Evolutionary conservation across 2,329 filamentous ascomycete genomes (phyloP).

Genomic region (Sclerotinia nivalis): DNA sequence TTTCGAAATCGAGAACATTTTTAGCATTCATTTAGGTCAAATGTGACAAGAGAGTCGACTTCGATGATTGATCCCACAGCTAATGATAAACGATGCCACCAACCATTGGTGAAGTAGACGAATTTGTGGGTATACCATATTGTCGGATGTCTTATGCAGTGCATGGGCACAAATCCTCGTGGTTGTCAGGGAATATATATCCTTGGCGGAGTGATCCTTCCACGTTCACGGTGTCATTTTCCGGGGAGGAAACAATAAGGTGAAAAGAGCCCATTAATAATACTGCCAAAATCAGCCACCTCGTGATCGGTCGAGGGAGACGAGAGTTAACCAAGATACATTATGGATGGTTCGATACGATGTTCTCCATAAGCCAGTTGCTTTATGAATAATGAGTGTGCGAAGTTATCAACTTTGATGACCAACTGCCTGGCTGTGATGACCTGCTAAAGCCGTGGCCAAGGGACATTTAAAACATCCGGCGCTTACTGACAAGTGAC

Average conservation of each 20-base stretch:
- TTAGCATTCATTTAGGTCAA: background rate
- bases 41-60: background rate
- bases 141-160: background rate
- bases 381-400: background rate
- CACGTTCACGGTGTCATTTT: background rate
- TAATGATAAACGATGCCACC: background rate
- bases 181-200: background rate
- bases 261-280: background rate
- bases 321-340: background rate
- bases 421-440: background rate
- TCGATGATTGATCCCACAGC: background rate
- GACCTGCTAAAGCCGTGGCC: background rate
- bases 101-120: background rate
- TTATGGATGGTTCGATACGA: background rate
- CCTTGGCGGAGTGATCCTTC: background rate
- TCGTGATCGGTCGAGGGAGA: background rate
- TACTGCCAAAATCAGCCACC: background rate
- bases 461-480: background rate
- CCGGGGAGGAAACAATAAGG: background rate
- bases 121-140: background rate
- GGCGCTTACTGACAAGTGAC: background rate
- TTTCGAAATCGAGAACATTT: background rate
- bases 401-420: background rate
- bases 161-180: constrained; percentile 4
- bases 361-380: background rate